Evolutionary conservation across 1,284 basidiomycete species (phyloP).

Genomic region (Meira miltonrushii): DNA sequence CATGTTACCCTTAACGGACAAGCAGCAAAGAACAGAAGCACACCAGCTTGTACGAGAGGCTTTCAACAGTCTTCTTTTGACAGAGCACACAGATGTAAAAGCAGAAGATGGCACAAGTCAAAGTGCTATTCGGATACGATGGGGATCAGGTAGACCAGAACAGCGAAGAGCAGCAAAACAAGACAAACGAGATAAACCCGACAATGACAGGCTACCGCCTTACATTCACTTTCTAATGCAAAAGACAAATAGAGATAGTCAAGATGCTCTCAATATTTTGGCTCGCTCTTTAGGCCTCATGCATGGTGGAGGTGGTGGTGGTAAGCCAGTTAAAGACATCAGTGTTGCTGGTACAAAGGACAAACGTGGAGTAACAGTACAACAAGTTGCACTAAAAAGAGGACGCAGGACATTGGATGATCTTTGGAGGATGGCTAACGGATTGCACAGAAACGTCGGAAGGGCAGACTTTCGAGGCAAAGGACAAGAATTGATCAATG

Average conservation of each 20-base stretch:
- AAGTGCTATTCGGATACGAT: constrained; percentile 12
- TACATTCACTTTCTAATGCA: constrained; percentile 96
- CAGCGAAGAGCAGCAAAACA: neutral
- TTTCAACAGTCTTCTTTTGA: constrained; percentile 70
- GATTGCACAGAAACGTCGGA: constrained; percentile 21
- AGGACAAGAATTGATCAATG: constrained; percentile 15
- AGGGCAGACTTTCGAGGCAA: constrained; percentile 54
- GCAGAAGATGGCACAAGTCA: neutral
- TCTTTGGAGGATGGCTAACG: constrained; percentile 65
- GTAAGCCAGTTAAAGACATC: constrained; percentile 62
- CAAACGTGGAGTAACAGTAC: constrained; percentile 91
- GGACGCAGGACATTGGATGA: constrained; percentile 73
- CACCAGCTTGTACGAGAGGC: constrained; percentile 75
- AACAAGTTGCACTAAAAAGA: constrained; percentile 78
- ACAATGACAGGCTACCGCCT: constrained; percentile 54
- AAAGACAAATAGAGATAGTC: constrained; percentile 95
- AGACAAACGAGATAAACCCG: neutral
- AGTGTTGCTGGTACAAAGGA: constrained; percentile 95
- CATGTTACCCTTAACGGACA: constrained; percentile 70
- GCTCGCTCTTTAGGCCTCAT: constrained; percentile 56
- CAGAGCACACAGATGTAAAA: constrained; percentile 65
- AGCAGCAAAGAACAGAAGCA: constrained; percentile 72
- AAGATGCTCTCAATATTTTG: constrained; percentile 78
- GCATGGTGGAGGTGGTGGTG: constrained; percentile 12
- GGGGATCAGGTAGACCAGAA: neutral